Percentiles rank a stretch among this genome's conserved stretches.
Conservation (phyloP, 805 yeast genomes). For the Dipodascus albidus region DNA sequence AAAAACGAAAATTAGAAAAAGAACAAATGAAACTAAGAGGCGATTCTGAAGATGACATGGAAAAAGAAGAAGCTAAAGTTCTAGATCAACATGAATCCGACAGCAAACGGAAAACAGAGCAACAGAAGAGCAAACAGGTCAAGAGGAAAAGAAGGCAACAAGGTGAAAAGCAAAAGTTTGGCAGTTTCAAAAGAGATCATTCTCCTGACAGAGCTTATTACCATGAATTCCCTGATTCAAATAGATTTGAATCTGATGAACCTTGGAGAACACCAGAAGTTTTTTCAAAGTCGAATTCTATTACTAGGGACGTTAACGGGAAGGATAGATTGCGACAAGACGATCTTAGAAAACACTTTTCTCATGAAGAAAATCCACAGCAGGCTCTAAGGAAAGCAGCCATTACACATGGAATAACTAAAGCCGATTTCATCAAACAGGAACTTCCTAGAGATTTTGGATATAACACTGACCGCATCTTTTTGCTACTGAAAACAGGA, state of each 20-base stretch:
- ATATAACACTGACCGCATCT: conserved; percentile 12
- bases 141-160: not conserved
- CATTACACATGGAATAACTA: not conserved
- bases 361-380: not conserved
- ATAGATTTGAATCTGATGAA: conserved; percentile 19
- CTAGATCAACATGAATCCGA: not conserved
- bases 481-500: conserved; percentile 28
- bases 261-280: conserved; percentile 20
- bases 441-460: conserved; percentile 5
- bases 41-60: not conserved
- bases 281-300: not conserved
- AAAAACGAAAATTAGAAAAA: not conserved
- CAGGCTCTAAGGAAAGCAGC: not conserved
- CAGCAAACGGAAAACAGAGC: not conserved
- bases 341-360: not conserved
- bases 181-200: not conserved
- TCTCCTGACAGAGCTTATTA: conserved; percentile 11
- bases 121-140: not conserved
- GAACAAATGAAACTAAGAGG: not conserved
- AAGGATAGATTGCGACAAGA: not conserved
- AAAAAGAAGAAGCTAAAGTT: not conserved
- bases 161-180: not conserved
- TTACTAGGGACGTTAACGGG: not conserved
- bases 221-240: conserved; percentile 19
- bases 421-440: conserved; percentile 1